Percentiles rank a stretch among this genome's conserved stretches.
Evolutionary conservation across 2,329 filamentous ascomycete species (phyloP).

Genomic region (Fusarium neocosmosporiellum): DNA sequence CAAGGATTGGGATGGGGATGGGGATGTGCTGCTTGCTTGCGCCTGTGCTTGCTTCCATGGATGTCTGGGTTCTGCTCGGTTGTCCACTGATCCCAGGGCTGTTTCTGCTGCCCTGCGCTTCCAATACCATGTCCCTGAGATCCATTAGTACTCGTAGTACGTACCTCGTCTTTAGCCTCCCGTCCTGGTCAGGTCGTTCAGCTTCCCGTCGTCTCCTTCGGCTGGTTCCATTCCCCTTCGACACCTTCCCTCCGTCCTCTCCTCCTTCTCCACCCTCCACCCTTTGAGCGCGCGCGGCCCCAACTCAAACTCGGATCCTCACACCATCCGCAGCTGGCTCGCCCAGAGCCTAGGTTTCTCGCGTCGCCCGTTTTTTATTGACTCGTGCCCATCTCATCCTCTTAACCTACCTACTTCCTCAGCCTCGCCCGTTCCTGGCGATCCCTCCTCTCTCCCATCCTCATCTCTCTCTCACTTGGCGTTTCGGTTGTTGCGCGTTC

Average conservation of each 20-base stretch:
- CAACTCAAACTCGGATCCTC: conserved; percentile 42
- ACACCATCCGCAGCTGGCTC: conserved; percentile 36
- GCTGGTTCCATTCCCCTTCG: conserved; percentile 20
- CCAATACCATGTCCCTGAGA: neutral
- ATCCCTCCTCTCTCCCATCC: conserved; percentile 16
- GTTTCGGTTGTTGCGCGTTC: conserved; percentile 24
- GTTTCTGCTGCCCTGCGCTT: conserved; percentile 32
- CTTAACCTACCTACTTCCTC: conserved; percentile 29
- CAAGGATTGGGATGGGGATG: conserved; percentile 10
- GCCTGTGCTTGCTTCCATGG: neutral
- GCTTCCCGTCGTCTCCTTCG: neutral
- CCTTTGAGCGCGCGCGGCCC: conserved; percentile 36
- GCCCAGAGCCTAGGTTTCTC: conserved; percentile 29
- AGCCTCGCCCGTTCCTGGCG: conserved; percentile 34
- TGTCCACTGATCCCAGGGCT: conserved; percentile 17
- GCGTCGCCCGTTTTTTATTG: neutral
- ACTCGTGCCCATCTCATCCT: conserved; percentile 21
- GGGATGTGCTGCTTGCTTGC: neutral
- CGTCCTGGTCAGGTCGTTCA: neutral
- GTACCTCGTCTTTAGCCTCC: neutral
- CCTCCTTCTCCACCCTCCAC: conserved; percentile 16
- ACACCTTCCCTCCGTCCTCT: conserved; percentile 5
- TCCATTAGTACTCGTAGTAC: neutral
- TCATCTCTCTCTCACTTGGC: conserved; percentile 13
- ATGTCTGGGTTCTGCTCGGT: conserved; percentile 6